These are phyloP conservation scores for Erigeron canadensis DNA, from an alignment of 129 eudicot species.

Conservation along the genomic window DNA sequence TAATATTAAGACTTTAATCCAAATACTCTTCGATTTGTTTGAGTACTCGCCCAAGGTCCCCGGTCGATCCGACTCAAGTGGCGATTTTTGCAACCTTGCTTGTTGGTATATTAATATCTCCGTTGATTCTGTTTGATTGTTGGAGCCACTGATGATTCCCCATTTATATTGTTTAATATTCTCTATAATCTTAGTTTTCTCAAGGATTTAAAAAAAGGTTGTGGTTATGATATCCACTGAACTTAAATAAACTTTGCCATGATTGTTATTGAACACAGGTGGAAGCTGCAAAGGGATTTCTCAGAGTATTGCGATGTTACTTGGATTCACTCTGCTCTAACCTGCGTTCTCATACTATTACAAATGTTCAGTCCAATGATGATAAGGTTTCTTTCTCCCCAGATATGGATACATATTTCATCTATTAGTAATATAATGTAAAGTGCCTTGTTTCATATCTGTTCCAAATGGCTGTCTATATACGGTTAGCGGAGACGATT, in stretches of 20 bases:
- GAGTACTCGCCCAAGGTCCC: too few relatives aligned
- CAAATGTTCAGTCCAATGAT: slow-evolving; percentile 95
- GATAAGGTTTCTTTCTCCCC: slow-evolving; percentile 63
- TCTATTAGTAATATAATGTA: not conserved
- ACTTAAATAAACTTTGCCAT: slow-evolving; percentile 12
- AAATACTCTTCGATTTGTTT: too few relatives aligned
- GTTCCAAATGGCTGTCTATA: not conserved
- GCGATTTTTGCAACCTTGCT: not conserved
- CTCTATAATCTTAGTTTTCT: not conserved
- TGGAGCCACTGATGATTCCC: not conserved
- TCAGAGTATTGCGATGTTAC: slow-evolving; percentile 67
- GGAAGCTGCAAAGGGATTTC: slow-evolving; percentile 88
- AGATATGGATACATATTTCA: not conserved
- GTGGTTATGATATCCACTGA: not conserved
- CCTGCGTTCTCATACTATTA: slow-evolving; percentile 93
- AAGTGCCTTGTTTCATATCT: slow-evolving; percentile 4
- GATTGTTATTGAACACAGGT: slow-evolving; percentile 48
- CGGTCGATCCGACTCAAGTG: too few relatives aligned
- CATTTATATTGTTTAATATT: not conserved
- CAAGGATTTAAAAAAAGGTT: not conserved
- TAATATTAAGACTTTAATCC: too few relatives aligned
- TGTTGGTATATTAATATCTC: not conserved
- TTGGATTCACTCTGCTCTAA: slow-evolving; percentile 88
- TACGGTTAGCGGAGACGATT: not conserved
- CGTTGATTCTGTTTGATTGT: not conserved